Evolutionary conservation across 805 yeast genomes (phyloP).

Genomic region (Cyberlindnera xylosilytica): DNA sequence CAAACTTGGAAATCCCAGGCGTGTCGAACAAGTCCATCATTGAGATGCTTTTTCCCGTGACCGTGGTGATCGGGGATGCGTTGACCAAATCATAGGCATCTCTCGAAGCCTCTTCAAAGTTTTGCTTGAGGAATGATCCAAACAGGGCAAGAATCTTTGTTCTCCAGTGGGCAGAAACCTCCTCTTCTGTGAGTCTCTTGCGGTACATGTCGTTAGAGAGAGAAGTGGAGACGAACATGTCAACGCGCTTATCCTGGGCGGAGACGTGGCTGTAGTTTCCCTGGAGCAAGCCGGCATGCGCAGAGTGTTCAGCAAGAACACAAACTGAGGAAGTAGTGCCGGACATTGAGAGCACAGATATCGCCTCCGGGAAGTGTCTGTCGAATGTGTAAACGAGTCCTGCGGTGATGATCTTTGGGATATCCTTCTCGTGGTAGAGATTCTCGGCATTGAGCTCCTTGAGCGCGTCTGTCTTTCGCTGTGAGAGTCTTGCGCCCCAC

Average conservation of each 20-base stretch:
- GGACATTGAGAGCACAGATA: constrained; percentile 17
- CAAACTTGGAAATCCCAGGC: constrained; percentile 19
- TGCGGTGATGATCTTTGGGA: constrained; percentile 15
- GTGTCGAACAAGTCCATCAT: constrained; percentile 20
- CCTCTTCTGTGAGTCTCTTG: constrained; percentile 23
- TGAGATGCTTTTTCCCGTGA: constrained; percentile 16
- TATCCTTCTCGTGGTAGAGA: constrained; percentile 25
- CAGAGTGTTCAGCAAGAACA: constrained; percentile 19
- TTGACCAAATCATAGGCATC: constrained; percentile 13
- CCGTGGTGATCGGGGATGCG: constrained; percentile 19
- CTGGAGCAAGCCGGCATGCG: constrained; percentile 25
- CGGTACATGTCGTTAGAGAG: constrained; percentile 23
- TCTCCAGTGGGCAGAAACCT: constrained; percentile 27
- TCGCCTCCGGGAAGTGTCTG: constrained; percentile 23
- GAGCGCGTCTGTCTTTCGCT: constrained; percentile 5
- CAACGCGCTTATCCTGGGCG: constrained; percentile 26
- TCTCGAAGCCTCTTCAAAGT: constrained; percentile 20
- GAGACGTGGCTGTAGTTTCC: constrained; percentile 11
- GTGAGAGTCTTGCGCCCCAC: constrained; percentile 1
- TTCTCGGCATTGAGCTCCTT: constrained; percentile 17
- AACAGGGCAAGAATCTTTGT: constrained; percentile 24
- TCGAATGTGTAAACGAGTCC: constrained; percentile 18
- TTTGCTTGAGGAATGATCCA: constrained; percentile 24
- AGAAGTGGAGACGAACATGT: constrained; percentile 22
- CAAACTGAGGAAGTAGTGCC: constrained; percentile 18